Evolutionary conservation across 768 basidiomycete genomes (phyloP).

Genomic region (Pholiota microspora): DNA sequence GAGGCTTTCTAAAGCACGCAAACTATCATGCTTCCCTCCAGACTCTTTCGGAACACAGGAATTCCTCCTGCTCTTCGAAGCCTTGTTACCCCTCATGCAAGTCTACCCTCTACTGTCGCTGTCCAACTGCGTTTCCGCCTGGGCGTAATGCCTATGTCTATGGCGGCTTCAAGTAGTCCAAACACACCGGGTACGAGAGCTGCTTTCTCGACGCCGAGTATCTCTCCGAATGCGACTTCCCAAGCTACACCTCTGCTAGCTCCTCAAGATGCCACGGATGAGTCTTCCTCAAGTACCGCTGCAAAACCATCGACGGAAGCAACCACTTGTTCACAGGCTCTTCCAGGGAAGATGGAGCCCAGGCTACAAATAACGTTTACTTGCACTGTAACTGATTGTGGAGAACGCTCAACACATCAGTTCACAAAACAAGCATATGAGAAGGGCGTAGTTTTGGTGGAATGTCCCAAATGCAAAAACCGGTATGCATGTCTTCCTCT

Average conservation of each 20-base stretch:
- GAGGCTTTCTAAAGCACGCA: neutral
- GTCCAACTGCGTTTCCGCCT: conserved; percentile 35
- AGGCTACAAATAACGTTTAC: conserved; percentile 80
- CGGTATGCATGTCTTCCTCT: conserved; percentile 54
- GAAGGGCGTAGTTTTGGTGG: conserved; percentile 84
- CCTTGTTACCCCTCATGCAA: conserved; percentile 32
- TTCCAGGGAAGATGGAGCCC: conserved; percentile 50
- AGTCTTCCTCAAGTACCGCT: neutral
- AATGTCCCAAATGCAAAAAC: conserved; percentile 90
- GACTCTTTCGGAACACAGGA: conserved; percentile 42
- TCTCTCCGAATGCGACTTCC: neutral
- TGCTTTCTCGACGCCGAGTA: conserved; percentile 10
- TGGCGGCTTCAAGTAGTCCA: conserved; percentile 3
- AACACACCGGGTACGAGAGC: conserved; percentile 8
- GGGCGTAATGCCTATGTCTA: conserved; percentile 19
- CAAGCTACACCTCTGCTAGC: conserved; percentile 9
- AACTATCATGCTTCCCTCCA: conserved; percentile 41
- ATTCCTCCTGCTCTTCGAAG: conserved; percentile 44
- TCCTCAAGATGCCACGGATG: neutral
- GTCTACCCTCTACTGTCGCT: conserved; percentile 29
- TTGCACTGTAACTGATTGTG: conserved; percentile 75
- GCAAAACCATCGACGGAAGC: conserved; percentile 10
- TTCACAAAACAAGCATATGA: conserved; percentile 86
- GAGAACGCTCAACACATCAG: conserved; percentile 78
- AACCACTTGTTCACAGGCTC: conserved; percentile 27